A percentile compares a stretch with the other conserved stretches of the same genome.
phyloP scores from a whole-genome alignment of 805 yeast species.

The Pichia cephalocereana region DNA sequence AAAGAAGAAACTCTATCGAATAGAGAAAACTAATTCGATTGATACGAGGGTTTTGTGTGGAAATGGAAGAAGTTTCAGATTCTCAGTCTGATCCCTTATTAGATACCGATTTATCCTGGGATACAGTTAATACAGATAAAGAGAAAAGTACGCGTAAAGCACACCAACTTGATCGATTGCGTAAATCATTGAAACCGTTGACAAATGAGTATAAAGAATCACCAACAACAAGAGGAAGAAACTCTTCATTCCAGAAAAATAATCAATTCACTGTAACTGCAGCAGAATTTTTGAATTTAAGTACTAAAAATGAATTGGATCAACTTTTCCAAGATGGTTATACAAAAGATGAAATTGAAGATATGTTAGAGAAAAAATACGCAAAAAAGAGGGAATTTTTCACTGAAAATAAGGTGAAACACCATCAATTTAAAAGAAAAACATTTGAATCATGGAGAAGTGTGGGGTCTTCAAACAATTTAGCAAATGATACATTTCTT shows the following conservation, averaged over 20 bases:
- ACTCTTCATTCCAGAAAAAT: constrained; percentile 22
- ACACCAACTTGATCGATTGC: constrained; percentile 4
- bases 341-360: constrained; percentile 20
- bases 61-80: background rate
- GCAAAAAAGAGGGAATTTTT: constrained; percentile 18
- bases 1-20: no score
- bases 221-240: constrained; percentile 13
- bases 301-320: constrained; percentile 20
- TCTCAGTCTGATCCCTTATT: constrained; percentile 3
- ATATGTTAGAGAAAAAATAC: constrained; percentile 24
- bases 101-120: constrained; percentile 1
- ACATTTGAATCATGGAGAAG: constrained; percentile 16
- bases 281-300: constrained; percentile 23
- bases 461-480: constrained; percentile 1
- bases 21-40: no score
- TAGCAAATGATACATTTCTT: background rate
- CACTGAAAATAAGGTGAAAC: constrained; percentile 16
- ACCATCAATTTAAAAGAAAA: constrained; percentile 24
- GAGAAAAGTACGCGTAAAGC: constrained; percentile 6
- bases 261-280: constrained; percentile 28
- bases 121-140: background rate
- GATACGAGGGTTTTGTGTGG: no score
- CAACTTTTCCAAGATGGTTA: constrained; percentile 12
- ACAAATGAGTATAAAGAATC: constrained; percentile 12
- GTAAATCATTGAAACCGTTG: constrained; percentile 12